Conservation (phyloP, 208 protist species). For the Leishmania tropica region DNA sequence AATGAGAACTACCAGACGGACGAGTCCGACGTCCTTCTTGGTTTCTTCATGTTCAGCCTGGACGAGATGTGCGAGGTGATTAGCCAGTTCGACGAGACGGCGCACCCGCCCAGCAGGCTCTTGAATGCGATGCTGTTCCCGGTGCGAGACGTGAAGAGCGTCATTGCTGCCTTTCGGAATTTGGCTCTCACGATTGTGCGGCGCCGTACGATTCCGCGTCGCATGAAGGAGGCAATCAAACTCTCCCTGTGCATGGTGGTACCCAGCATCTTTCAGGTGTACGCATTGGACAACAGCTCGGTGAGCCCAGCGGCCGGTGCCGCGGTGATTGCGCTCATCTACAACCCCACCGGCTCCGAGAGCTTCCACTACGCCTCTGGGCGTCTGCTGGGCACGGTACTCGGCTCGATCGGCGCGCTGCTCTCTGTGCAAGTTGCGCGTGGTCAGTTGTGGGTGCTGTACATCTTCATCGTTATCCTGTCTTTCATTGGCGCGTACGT, state of each 20-base stretch:
- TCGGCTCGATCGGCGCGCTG: slow-evolving; percentile 73
- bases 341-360: slow-evolving; percentile 86
- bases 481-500: slow-evolving; percentile 89
- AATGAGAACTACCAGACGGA: slow-evolving; percentile 92
- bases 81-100: slow-evolving; percentile 63
- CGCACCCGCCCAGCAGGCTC: slow-evolving; percentile 52
- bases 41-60: slow-evolving; percentile 92
- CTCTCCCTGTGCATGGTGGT: slow-evolving; percentile 88
- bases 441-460: slow-evolving; percentile 62
- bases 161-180: slow-evolving; percentile 51
- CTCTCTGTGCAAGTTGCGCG: slow-evolving; percentile 75
- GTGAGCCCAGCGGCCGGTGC: slow-evolving; percentile 86
- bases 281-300: slow-evolving; percentile 69
- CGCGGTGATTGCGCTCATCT: slow-evolving; percentile 88
- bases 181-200: slow-evolving; percentile 57
- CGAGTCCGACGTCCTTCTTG: slow-evolving; percentile 87
- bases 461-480: slow-evolving; percentile 71
- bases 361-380: slow-evolving; percentile 90
- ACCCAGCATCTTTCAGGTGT: slow-evolving; percentile 87
- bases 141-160: slow-evolving; percentile 70
- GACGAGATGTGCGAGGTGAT: slow-evolving; percentile 90
- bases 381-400: slow-evolving; percentile 85
- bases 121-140: slow-evolving; percentile 48
- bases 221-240: slow-evolving; percentile 91
- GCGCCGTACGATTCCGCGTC: slow-evolving; percentile 69